A percentile compares a stretch with the other conserved stretches of the same genome.
These are phyloP conservation scores for Cercospora brassicicola DNA, from an alignment of 2,329 filamentous ascomycete genomes.

Conservation along the genomic window DNA sequence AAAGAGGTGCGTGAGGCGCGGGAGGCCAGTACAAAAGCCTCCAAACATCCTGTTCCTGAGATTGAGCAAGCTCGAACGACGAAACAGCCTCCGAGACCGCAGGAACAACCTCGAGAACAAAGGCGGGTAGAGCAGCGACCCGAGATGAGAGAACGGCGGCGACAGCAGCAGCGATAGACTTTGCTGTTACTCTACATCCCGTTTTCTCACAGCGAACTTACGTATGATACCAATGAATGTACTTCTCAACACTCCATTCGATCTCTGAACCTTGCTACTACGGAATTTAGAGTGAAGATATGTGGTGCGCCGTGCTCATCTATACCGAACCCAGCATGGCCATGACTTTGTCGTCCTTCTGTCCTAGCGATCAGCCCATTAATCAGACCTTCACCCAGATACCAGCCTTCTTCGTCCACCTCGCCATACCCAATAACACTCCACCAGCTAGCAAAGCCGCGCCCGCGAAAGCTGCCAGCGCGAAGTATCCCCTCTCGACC, in stretches of 20 bases:
- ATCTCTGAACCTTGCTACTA: neutral
- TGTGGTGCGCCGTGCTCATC: neutral
- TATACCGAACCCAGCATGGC: neutral
- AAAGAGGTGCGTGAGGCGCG: constrained; percentile 73
- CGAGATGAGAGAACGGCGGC: constrained; percentile 10
- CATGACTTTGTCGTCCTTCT: neutral
- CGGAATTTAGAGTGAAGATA: neutral
- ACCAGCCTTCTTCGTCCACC: constrained; percentile 9
- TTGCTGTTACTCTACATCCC: neutral
- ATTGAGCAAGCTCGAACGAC: neutral
- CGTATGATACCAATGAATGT: constrained; percentile 13
- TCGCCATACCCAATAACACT: constrained; percentile 10
- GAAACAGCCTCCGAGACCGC: neutral
- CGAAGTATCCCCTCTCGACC: constrained; percentile 25
- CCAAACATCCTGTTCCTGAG: constrained; percentile 3
- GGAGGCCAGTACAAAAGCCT: constrained; percentile 49
- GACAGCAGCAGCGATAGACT: neutral
- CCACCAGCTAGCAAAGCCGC: constrained; percentile 25
- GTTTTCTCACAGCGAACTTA: neutral
- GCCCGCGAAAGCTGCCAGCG: constrained; percentile 24
- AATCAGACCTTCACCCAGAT: constrained; percentile 13
- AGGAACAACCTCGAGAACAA: neutral
- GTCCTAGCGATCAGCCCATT: neutral
- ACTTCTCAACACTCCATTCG: neutral
- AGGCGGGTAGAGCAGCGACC: neutral